Conservation (phyloP, 495 filamentous ascomycete genomes). For the Tuber melanosporum region DNA sequence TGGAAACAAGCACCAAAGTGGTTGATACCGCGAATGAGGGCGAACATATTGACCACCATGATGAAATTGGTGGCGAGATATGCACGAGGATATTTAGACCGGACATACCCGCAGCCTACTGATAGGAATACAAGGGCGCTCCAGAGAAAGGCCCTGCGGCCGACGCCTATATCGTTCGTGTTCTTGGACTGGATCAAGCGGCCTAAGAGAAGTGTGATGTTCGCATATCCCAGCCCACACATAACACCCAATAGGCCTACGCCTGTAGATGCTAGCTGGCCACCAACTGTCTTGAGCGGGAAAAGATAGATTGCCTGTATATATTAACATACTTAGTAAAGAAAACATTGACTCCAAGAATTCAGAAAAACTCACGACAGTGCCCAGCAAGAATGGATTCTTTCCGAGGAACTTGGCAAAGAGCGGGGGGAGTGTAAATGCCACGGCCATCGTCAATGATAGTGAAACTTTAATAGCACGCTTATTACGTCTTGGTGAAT, state of each 20-base stretch:
- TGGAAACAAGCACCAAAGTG: constrained; percentile 28
- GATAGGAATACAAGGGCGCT: constrained; percentile 23
- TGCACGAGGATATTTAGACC: constrained; percentile 34
- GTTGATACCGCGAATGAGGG: constrained; percentile 39
- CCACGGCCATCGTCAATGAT: constrained; percentile 34
- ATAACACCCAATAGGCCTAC: constrained; percentile 32
- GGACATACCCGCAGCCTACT: constrained; percentile 36
- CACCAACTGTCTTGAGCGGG: constrained; percentile 36
- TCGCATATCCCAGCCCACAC: constrained; percentile 34
- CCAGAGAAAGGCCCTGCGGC: constrained; percentile 33
- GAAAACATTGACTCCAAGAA: neutral
- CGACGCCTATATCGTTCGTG: constrained; percentile 14
- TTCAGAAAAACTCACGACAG: constrained; percentile 31
- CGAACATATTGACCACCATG: constrained; percentile 42
- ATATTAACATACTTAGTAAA: constrained; percentile 4
- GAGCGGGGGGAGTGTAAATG: constrained; percentile 26
- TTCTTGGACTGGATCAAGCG: constrained; percentile 22
- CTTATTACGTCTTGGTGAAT: constrained; percentile 28
- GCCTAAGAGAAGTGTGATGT: constrained; percentile 32
- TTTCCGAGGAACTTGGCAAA: constrained; percentile 31
- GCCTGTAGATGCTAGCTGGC: constrained; percentile 34
- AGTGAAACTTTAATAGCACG: constrained; percentile 32
- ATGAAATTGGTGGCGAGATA: constrained; percentile 34
- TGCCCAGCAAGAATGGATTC: constrained; percentile 39
- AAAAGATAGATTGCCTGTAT: constrained; percentile 42